A percentile compares a stretch with the other conserved stretches of the same genome.
These are phyloP conservation scores for Brettanomyces naardenensis DNA, from an alignment of 805 yeast genomes.

Conservation along the genomic window DNA sequence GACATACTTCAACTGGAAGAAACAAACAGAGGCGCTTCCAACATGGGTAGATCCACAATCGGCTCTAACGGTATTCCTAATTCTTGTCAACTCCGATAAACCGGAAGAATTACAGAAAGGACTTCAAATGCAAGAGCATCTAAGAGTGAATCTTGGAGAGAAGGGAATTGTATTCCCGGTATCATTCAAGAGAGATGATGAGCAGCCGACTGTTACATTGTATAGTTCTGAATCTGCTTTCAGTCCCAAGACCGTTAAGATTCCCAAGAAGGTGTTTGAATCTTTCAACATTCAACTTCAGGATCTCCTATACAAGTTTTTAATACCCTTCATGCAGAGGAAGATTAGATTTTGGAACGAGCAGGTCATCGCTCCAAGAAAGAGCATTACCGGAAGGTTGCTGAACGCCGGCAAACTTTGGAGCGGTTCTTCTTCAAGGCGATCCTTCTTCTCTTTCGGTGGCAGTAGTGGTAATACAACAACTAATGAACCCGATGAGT, in stretches of 20 bases:
- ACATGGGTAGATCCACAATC: conserved; percentile 62
- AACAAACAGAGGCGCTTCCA: conserved; percentile 33
- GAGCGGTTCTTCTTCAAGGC: conserved; percentile 27
- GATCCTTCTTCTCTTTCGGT: conserved; percentile 28
- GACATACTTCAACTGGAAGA: conserved; percentile 45
- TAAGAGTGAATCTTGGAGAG: conserved; percentile 13
- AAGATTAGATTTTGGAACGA: conserved; percentile 84
- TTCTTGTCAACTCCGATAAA: conserved; percentile 39
- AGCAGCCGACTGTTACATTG: background rate
- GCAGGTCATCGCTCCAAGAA: conserved; percentile 65
- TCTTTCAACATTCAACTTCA: conserved; percentile 31
- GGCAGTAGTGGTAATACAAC: conserved; percentile 3
- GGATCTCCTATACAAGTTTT: conserved; percentile 39
- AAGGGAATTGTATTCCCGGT: conserved; percentile 5
- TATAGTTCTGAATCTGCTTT: background rate
- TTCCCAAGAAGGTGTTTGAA: conserved; percentile 14
- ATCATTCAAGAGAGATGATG: conserved; percentile 1
- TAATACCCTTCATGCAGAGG: conserved; percentile 80
- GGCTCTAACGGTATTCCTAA: conserved; percentile 43
- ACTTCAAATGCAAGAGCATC: conserved; percentile 23
- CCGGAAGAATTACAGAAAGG: conserved; percentile 36
- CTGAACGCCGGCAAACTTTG: conserved; percentile 57
- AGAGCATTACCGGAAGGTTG: conserved; percentile 66
- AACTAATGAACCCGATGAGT: conserved; percentile 1
- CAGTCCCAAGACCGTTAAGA: conserved; percentile 1